phyloP scores from a whole-genome alignment of 139 green algal species.

The Haematococcus lacustris region DNA sequence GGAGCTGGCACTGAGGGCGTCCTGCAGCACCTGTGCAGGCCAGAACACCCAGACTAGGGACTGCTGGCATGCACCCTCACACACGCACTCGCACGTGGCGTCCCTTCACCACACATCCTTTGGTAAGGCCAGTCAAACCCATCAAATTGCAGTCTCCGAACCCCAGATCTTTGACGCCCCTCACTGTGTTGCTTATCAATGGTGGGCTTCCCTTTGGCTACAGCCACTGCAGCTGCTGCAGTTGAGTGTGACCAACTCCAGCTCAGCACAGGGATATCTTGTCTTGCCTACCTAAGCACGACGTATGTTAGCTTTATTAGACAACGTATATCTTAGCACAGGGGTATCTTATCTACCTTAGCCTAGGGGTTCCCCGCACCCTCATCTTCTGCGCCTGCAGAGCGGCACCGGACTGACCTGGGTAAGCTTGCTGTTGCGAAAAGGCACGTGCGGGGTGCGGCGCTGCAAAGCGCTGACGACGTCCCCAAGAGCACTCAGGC shows the following conservation, averaged over 20 bases:
- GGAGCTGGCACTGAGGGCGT: slow-evolving; percentile 53
- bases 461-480: slow-evolving; percentile 37
- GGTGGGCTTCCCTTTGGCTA: no score
- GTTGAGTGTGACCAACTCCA: not conserved
- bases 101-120: not conserved
- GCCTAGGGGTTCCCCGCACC: not conserved
- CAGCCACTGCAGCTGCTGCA: not conserved
- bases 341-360: not conserved
- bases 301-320: not conserved
- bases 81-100: not conserved
- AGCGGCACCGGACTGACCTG: slow-evolving; percentile 31
- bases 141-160: no score
- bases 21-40: slow-evolving; percentile 47
- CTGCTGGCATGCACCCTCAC: not conserved
- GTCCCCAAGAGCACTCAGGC: slow-evolving; percentile 56
- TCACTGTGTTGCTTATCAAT: not conserved
- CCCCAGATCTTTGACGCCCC: no score
- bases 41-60: slow-evolving; percentile 24
- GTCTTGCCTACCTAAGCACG: no score
- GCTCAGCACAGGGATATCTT: no score
- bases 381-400: not conserved
- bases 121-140: not conserved
- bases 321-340: not conserved
- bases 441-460: slow-evolving; percentile 68
- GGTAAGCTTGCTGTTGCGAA: slow-evolving; percentile 86